These are phyloP conservation scores for Torulaspora franciscae DNA, from an alignment of 805 yeast genomes.

Conservation along the genomic window DNA sequence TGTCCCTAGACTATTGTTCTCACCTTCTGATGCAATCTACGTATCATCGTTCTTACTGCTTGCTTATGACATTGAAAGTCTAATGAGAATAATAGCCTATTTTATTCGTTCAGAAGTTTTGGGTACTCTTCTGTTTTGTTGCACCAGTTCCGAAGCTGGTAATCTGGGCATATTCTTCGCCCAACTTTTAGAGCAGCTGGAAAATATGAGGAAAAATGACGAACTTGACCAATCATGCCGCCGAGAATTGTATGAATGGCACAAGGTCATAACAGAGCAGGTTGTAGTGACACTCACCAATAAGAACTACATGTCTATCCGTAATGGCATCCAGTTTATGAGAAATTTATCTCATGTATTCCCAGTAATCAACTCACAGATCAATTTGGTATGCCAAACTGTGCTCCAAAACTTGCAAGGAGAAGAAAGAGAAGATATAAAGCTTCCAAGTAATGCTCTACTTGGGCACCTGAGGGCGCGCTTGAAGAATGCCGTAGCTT, in stretches of 20 bases:
- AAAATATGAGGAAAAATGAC: conserved; percentile 41
- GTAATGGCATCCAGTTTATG: conserved; percentile 74
- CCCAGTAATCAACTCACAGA: conserved; percentile 66
- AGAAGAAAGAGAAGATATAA: conserved; percentile 76
- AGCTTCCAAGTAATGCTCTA: conserved; percentile 68
- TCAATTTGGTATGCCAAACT: conserved; percentile 45
- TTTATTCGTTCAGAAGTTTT: conserved; percentile 48
- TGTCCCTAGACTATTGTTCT: conserved; percentile 70
- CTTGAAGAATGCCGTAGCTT: conserved; percentile 45
- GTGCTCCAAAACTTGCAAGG: conserved; percentile 45
- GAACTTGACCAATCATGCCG: conserved; percentile 32
- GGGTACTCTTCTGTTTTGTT: conserved; percentile 57
- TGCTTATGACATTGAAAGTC: conserved; percentile 42
- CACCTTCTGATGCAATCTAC: conserved; percentile 78
- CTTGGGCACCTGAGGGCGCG: conserved; percentile 60
- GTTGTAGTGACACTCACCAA: conserved; percentile 22
- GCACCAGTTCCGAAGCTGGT: conserved; percentile 75
- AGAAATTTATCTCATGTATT: conserved; percentile 58
- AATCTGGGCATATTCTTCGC: conserved; percentile 71
- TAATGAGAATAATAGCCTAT: conserved; percentile 40
- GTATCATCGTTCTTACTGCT: conserved; percentile 56
- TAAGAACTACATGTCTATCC: conserved; percentile 66
- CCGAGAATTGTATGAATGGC: conserved; percentile 48
- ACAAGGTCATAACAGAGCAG: conserved; percentile 42
- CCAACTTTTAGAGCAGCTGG: conserved; percentile 47